Base-by-base conservation (phyloP, 192 early-diverging fungal species). In the Borealophlyctis nickersoniae region DNA sequence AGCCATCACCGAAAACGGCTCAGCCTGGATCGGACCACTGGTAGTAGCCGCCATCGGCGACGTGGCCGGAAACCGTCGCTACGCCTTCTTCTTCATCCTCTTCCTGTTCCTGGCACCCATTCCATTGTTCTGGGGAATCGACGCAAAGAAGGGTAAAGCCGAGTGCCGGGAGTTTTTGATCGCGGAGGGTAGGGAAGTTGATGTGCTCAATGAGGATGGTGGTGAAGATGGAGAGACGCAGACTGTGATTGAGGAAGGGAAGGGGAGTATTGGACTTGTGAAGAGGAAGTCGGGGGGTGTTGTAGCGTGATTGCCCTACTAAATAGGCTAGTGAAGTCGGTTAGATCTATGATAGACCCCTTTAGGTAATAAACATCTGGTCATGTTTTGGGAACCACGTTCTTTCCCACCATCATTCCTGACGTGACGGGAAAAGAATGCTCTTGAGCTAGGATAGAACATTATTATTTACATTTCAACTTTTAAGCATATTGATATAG, bases 11-110 rank as follows among this genome's bases (percentile, higher is more conserved):
- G 86, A 91, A 71, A 88, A 89, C 71, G 87, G 83, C 14, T 80
- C 73, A 7, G 71, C 78, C 16, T 88, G 86, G 86, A 68, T 90
- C 30, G 89, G 89, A 4, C 88, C 89, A 0, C 69, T 91, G 49
- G 75, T 91, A 52, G 86, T 86, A 11, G 88, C 76, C 22, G 79
- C 79, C 27, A 88, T 91, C 57, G 78, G 73, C 27, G 69, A 73
- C 7, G 45, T 58, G 19, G 73, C 82, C 2, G 77, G 76, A 48
- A 78, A 81, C 52, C 61, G 85, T 23, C 75, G 85, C 24, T 76
- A 80, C 61, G 75, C 78, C 11, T 87, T 78, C 51, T 65, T 71
- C 11, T 86, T 87, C 62, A 73, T 86, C 1, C 31, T 86, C 52
- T 72, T 36, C 3, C 71, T 84, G 67, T 77, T 89, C 60, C 24